These are phyloP conservation scores for Adenanthera pavonina DNA, from an alignment of 306 rosid species.

Conservation along the genomic window DNA sequence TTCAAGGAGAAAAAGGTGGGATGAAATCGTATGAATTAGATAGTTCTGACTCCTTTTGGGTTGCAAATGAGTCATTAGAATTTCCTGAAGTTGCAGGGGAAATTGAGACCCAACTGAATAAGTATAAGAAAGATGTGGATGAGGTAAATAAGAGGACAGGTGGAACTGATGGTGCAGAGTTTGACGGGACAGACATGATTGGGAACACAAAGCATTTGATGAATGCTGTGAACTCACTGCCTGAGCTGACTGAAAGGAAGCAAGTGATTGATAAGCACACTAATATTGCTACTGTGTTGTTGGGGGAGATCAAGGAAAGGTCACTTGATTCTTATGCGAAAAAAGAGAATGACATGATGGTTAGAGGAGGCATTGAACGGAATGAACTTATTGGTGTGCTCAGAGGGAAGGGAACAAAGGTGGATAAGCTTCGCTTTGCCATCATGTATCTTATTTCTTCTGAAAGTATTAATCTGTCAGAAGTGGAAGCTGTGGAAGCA, in stretches of 20 bases:
- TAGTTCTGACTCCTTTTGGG: conserved; percentile 87
- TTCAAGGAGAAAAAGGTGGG: conserved; percentile 90
- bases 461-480: conserved; percentile 77
- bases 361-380: conserved; percentile 82
- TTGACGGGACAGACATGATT: conserved; percentile 88
- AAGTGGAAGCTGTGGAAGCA: conserved; percentile 87
- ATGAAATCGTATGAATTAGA: conserved; percentile 89
- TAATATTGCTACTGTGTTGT: conserved; percentile 84
- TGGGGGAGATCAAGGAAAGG: conserved; percentile 97
- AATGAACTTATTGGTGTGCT: conserved; percentile 75
- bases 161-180: conserved; percentile 82
- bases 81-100: conserved; percentile 97
- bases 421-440: conserved; percentile 94
- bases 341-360: conserved; percentile 94
- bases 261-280: conserved; percentile 97
- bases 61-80: conserved; percentile 75
- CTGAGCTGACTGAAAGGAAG: conserved; percentile 91
- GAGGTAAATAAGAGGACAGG: conserved; percentile 94
- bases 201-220: conserved; percentile 97
- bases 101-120: conserved; percentile 85
- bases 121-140: conserved; percentile 93
- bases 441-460: conserved; percentile 85
- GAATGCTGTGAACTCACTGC: conserved; percentile 97
- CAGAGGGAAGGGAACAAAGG: conserved; percentile 84
- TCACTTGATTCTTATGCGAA: conserved; percentile 90